Base-by-base conservation (phyloP, 768 basidiomycete genomes). In the Scleroderma citrinum region DNA sequence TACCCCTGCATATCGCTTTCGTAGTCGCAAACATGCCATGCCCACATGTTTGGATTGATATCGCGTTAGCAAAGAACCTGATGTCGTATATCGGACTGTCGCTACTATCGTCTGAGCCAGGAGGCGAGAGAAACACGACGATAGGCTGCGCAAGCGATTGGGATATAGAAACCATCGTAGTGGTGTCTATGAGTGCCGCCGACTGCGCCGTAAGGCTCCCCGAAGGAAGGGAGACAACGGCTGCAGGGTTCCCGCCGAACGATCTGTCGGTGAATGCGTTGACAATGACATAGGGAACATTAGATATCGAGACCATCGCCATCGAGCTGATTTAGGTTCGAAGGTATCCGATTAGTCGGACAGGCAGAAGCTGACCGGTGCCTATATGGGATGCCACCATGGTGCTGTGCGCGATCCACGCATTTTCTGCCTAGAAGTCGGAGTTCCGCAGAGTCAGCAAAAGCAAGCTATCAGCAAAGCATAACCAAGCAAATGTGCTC, bases 81-180 rank as follows among this genome's bases (percentile, higher is more conserved):
- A 79, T 65, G 26, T 59, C 52, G 47, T 70, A 70, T 7, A 65
- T 7, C 7, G 7, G 13, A 32, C 13, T 7, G 7, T 32, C 31
- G 31, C 13, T 32, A 7, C 13, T 54, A 34, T 58, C 56, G 0
- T 58, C 51, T 12, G 56, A 13, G 58, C 52, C 7, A 55, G 56
- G 19, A 56, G 56, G 57, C 7, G 64, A 62, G 10, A 77, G 52
- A 49, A 74, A 69, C 2, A 64, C 52, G 2, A 61, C 60, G 45
- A 76, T 69, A 8, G 76, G 76, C 47, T 78, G 76, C 49, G 72
- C 71, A 23, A 80, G 62, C 48, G 74, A 76, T 44, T 56, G 59
- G 2, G 76, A 65, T 17, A 76, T 67, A 16, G 61, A 57, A 50
- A 29, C 36, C 46, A 51, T 50, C 16, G 49, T 54, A 8, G 16